phyloP scores from a whole-genome alignment of 441 rosid genomes.

The Mallotus repandus region DNA sequence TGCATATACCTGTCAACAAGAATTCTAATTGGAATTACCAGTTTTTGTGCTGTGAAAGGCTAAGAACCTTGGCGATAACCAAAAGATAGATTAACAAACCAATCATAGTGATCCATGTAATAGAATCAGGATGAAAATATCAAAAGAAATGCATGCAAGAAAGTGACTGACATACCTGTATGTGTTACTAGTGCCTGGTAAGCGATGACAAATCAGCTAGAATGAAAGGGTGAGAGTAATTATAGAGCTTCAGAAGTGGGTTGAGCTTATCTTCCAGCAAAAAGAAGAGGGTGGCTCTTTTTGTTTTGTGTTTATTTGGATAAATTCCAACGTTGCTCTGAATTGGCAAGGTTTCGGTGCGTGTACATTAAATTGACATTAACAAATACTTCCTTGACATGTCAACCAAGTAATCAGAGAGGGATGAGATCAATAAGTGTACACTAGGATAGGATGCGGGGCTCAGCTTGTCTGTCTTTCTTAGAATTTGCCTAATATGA shows the following conservation, averaged over 20 bases:
- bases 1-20: no score
- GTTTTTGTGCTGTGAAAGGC: not conserved
- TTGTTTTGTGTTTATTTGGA: not conserved
- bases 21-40: not conserved
- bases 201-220: no score
- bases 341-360: not conserved
- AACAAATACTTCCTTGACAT: not conserved
- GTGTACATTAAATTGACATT: not conserved
- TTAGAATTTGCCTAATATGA: no score
- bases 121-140: no score
- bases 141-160: not conserved
- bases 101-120: not conserved
- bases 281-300: not conserved
- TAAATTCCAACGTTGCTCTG: constrained; percentile 4
- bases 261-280: not conserved
- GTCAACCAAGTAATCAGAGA: not conserved
- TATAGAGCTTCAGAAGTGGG: not conserved
- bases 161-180: constrained; percentile 1
- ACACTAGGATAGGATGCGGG: no score
- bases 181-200: no score
- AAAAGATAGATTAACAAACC: no score
- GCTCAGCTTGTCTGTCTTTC: no score
- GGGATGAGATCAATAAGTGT: no score
- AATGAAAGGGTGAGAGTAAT: not conserved
- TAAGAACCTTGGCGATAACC: no score